Percentiles rank a stretch among this genome's conserved stretches.
phyloP scores from a whole-genome alignment of 176 grass and related monocot genomes.

The Zizania latifolia region DNA sequence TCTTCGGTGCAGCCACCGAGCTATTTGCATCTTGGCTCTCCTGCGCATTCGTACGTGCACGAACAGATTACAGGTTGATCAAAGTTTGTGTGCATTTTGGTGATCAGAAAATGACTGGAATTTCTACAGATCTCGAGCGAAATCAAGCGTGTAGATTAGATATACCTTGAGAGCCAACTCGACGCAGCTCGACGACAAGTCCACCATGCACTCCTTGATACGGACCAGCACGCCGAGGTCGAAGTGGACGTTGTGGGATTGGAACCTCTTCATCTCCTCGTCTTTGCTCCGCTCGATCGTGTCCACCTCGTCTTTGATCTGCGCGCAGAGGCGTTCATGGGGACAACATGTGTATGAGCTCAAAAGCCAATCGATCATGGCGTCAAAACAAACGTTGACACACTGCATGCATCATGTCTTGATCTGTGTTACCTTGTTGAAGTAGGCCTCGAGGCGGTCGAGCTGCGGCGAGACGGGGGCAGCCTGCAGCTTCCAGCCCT shows the following conservation, averaged over 20 bases:
- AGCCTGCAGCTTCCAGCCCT: slow-evolving; percentile 36
- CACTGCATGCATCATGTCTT: too few species aligned
- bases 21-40: slow-evolving; percentile 32
- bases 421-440: slow-evolving; percentile 46
- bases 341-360: neutral
- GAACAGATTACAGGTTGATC: too few species aligned
- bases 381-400: too few species aligned
- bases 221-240: slow-evolving; percentile 37
- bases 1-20: neutral
- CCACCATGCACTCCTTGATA: slow-evolving; percentile 63
- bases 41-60: slow-evolving; percentile 8
- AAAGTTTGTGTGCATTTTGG: neutral
- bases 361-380: too few species aligned
- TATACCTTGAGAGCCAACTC: slow-evolving; percentile 49
- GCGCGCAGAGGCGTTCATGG: neutral
- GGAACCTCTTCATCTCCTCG: slow-evolving; percentile 54
- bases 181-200: slow-evolving; percentile 61
- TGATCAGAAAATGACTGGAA: neutral
- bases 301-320: slow-evolving; percentile 69
- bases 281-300: slow-evolving; percentile 56
- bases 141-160: too few species aligned
- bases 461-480: slow-evolving; percentile 41
- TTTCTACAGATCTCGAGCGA: neutral
- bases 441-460: slow-evolving; percentile 38
- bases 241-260: slow-evolving; percentile 42